phyloP scores from a whole-genome alignment of 2,329 filamentous ascomycete genomes.

The Penicillium sp. region DNA sequence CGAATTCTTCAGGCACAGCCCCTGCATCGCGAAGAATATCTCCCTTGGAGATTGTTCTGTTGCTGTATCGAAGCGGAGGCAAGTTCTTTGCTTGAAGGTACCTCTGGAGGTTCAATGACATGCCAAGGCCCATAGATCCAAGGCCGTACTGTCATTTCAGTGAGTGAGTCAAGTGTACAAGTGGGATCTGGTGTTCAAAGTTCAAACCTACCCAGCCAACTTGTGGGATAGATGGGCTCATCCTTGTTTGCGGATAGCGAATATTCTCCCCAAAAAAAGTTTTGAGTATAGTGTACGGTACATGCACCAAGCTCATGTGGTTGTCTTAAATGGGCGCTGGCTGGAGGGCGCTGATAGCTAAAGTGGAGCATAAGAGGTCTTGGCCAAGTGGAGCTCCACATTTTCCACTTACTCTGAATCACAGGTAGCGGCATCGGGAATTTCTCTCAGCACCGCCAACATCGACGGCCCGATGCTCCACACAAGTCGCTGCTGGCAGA shows the following conservation, averaged over 20 bases:
- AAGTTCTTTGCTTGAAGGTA: conserved; percentile 24
- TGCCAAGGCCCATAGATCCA: conserved; percentile 46
- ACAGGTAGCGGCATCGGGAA: too few species aligned
- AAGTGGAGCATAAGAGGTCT: too few species aligned
- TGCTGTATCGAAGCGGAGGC: conserved; percentile 36
- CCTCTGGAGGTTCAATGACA: conserved; percentile 45
- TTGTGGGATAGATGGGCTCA: too few species aligned
- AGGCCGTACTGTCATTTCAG: conserved; percentile 37
- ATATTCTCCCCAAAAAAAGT: too few species aligned
- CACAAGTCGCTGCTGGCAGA: conserved; percentile 1
- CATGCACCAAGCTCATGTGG: too few species aligned
- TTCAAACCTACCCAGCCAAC: conserved; percentile 16
- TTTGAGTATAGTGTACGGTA: too few species aligned
- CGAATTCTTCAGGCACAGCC: neutral
- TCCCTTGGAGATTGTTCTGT: conserved; percentile 45
- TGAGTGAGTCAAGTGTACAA: too few species aligned
- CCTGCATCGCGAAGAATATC: neutral
- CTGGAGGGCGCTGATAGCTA: too few species aligned
- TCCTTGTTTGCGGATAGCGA: too few species aligned
- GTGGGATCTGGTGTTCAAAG: too few species aligned
- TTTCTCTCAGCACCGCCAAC: conserved; percentile 7
- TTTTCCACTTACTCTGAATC: neutral
- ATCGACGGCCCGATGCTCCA: conserved; percentile 12
- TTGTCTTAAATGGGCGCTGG: too few species aligned
- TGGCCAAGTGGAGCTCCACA: too few species aligned